A percentile compares a stretch with the other conserved stretches of the same genome.
These are phyloP conservation scores for Toxicodendron radicans DNA, from an alignment of 345 rosid genomes.

Conservation along the genomic window DNA sequence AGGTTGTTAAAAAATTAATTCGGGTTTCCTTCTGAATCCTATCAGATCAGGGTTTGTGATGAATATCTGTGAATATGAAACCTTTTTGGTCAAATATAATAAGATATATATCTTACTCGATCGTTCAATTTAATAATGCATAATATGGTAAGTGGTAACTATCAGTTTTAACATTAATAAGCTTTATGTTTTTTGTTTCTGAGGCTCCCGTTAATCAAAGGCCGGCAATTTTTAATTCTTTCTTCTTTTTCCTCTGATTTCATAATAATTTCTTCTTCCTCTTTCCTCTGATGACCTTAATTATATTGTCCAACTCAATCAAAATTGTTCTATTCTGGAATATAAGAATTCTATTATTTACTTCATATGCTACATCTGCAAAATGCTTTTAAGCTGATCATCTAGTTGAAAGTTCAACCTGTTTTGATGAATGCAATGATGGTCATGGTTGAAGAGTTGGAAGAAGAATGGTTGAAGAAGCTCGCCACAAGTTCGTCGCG, in stretches of 20 bases:
- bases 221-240: neutral
- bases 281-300: neutral
- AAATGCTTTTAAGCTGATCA: neutral
- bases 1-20: neutral
- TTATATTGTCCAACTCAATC: neutral
- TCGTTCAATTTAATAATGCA: neutral
- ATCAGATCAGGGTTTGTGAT: neutral
- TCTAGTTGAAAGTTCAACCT: too few species aligned
- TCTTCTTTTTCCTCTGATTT: neutral
- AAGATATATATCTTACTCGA: neutral
- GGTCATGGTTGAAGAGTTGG: too few species aligned
- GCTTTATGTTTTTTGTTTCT: neutral
- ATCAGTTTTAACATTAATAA: too few species aligned
- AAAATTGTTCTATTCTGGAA: neutral
- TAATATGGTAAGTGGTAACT: too few species aligned
- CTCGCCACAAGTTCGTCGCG: too few species aligned
- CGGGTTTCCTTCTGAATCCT: neutral
- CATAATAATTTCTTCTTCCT: neutral
- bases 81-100: neutral
- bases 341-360: neutral
- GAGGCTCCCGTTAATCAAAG: neutral
- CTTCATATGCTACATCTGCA: neutral
- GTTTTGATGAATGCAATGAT: too few species aligned
- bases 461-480: too few species aligned
- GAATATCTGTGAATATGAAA: neutral